These are phyloP conservation scores for Sporothrix humicola DNA, from an alignment of 2,329 filamentous ascomycete species.

Conservation along the genomic window DNA sequence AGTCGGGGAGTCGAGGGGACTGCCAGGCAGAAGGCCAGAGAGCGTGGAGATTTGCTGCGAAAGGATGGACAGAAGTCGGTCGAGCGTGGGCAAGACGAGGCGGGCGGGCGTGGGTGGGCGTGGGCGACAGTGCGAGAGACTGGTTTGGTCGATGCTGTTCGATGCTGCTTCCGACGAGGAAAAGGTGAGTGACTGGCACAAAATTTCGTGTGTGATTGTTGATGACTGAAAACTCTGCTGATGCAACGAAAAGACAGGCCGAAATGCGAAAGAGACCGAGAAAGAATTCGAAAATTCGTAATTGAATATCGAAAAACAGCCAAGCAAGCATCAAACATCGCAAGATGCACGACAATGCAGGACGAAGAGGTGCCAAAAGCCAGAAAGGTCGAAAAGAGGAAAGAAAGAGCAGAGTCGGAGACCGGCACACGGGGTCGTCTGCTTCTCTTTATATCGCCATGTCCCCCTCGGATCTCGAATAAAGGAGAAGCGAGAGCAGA, in stretches of 20 bases:
- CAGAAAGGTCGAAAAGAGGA: conserved; percentile 19
- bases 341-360: conserved; percentile 12
- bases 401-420: conserved; percentile 21
- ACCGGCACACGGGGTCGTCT: conserved; percentile 2
- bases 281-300: not conserved
- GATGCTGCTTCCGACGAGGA: not conserved
- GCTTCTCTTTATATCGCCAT: conserved; percentile 12
- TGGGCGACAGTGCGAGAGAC: not conserved
- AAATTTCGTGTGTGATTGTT: not conserved
- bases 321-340: not conserved
- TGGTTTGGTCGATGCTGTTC: not conserved
- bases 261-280: not conserved
- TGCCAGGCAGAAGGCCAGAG: no score
- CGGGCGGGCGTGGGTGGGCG: not conserved
- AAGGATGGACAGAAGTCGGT: not conserved
- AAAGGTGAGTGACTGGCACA: not conserved
- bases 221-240: not conserved
- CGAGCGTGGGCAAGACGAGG: not conserved
- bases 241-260: conserved; percentile 1
- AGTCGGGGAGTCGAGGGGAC: not conserved
- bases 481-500: not conserved
- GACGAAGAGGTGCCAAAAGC: conserved; percentile 17
- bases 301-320: not conserved
- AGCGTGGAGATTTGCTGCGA: not conserved
- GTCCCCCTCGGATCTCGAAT: not conserved